Base-by-base conservation (phyloP, 2,329 filamentous ascomycete species). In the Fusarium sp. region DNA sequence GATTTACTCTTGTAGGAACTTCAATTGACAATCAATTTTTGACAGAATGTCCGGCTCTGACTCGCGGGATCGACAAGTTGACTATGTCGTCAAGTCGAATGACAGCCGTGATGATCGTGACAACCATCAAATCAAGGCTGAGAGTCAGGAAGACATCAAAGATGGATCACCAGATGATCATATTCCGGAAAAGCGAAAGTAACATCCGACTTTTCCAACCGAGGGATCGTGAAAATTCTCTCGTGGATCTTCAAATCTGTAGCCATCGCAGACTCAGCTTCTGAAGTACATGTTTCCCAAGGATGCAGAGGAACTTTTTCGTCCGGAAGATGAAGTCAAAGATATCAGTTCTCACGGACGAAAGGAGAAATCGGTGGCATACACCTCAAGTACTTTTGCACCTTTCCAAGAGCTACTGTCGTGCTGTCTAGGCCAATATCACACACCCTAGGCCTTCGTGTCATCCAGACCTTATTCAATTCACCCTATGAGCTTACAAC, bases 41-140 rank as follows among this genome's bases (percentile, higher is more conserved):
- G 22, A 19, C 17, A 44, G 9, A 21, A 31, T 44, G 22, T 9
- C 22, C 24, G 8, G 17, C 11, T 36, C n/a, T 45, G 47, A 26
- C 47, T 65, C 33, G 43, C 45, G 45, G 13, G 51, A 64, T 58
- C 22, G 53, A 26, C 22, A 38, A 49, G 19, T 65, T 45, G 36
- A 54, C 26, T 21, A 52, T 22, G 24, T 24, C 34, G 15, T 31
- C 26, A 64, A 22, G 24, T 34, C 11, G 28, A 39, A 38, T 34
- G 43, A 22, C 13, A 47, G 17, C 26, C 34, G 19, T 45, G 44
- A 33, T 36, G 17, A 31, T 38, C 28, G 19, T 14, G 9, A 7
- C 28, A 26, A 46, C 44, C 24, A 8, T 13, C 19, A 31, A 31
- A n/a, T 9, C 52, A 45, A 7, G 17, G 8, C 17, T 24, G 4